These are phyloP conservation scores for Gossypium schwendimanii DNA, from an alignment of 441 rosid species.

Conservation along the genomic window DNA sequence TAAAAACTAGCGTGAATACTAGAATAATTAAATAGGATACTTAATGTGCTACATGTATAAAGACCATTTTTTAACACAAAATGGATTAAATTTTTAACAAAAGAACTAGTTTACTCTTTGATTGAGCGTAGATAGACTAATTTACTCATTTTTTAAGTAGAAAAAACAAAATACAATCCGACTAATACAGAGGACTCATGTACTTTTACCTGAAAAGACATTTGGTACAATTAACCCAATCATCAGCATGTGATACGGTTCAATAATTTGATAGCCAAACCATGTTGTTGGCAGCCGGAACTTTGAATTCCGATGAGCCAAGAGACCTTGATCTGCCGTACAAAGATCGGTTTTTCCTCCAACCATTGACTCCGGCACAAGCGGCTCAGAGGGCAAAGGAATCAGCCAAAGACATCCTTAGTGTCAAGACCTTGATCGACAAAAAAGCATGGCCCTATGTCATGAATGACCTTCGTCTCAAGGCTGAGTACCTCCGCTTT, in stretches of 20 bases:
- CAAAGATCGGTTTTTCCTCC: slow-evolving; percentile 70
- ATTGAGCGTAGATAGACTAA: accelerated
- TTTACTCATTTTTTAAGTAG: too few relatives aligned
- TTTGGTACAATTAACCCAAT: too few relatives aligned
- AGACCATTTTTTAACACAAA: too few relatives aligned
- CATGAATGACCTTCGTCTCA: slow-evolving; percentile 76
- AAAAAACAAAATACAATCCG: accelerated
- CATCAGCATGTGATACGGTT: neutral
- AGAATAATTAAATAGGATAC: too few relatives aligned
- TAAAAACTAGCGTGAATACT: too few relatives aligned
- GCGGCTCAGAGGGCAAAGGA: slow-evolving; percentile 87
- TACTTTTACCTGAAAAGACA: too few relatives aligned
- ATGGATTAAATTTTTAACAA: too few relatives aligned
- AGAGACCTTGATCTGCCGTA: slow-evolving; percentile 56
- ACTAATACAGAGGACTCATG: too few relatives aligned
- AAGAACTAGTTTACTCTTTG: too few relatives aligned
- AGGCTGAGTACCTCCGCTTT: slow-evolving; percentile 64
- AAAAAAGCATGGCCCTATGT: slow-evolving; percentile 95
- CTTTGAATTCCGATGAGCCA: slow-evolving; percentile 73
- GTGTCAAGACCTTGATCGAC: slow-evolving; percentile 69
- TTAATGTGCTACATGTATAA: too few relatives aligned
- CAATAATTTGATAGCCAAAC: neutral
- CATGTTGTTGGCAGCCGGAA: slow-evolving; percentile 62
- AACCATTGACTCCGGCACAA: slow-evolving; percentile 53
- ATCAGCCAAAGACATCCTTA: slow-evolving; percentile 73